Conservation (phyloP, 2,329 filamentous ascomycete species). For the Pestalotiopsis sp. region DNA sequence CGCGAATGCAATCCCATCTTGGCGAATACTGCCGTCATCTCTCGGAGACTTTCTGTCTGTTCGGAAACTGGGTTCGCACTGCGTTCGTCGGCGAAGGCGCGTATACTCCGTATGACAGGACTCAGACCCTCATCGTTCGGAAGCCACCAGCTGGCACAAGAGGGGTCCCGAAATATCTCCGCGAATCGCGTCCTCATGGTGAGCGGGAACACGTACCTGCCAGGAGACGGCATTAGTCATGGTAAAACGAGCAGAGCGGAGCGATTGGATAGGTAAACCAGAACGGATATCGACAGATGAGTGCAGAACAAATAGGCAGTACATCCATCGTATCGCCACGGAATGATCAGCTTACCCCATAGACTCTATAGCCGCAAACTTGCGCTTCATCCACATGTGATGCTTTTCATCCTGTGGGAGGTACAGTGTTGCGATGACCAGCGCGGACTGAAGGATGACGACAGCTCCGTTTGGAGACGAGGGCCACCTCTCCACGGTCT, state of each 20-base stretch:
- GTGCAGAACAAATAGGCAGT: no score
- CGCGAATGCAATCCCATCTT: conserved; percentile 52
- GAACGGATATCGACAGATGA: no score
- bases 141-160: conserved; percentile 84
- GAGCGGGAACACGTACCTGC: conserved; percentile 79
- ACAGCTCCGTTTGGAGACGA: conserved; percentile 68
- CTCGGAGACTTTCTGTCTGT: conserved; percentile 66
- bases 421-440: conserved; percentile 77
- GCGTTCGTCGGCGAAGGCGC: conserved; percentile 79
- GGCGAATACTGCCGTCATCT: conserved; percentile 74
- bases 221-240: conserved; percentile 11
- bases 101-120: conserved; percentile 72
- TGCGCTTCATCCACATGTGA: conserved; percentile 76
- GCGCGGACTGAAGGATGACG: conserved; percentile 70
- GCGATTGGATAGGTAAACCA: no score
- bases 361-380: conserved; percentile 76
- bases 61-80: conserved; percentile 59
- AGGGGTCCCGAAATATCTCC: conserved; percentile 69
- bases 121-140: conserved; percentile 77
- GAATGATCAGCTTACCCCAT: conserved; percentile 63
- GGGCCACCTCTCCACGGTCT: conserved; percentile 73
- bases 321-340: neutral
- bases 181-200: conserved; percentile 75
- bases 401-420: conserved; percentile 74
- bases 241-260: neutral